Conservation (phyloP, 805 yeast genomes). For the Candida verbasci region DNA sequence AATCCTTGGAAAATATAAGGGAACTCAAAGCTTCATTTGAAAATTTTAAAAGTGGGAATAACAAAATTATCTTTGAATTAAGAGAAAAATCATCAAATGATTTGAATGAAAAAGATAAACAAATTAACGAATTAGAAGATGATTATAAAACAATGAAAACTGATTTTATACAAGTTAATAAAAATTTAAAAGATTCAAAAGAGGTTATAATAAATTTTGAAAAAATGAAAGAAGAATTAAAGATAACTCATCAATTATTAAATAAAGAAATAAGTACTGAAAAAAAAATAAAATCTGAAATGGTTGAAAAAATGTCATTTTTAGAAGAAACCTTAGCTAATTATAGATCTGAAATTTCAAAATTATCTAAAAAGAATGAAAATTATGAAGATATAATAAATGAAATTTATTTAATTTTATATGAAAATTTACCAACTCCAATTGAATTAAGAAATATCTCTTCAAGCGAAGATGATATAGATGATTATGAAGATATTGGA, state of each 20-base stretch:
- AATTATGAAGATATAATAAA: neutral
- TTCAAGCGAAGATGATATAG: slow-evolving; percentile 3
- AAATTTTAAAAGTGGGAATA: slow-evolving; percentile 1
- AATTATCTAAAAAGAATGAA: neutral
- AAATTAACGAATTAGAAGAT: slow-evolving; percentile 1
- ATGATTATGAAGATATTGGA: slow-evolving; percentile 2
- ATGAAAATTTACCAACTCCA: neutral
- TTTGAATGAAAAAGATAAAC: slow-evolving; percentile 1
- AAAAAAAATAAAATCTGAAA: slow-evolving; percentile 1
- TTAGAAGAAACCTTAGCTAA: neutral
- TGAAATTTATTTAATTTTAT: neutral
- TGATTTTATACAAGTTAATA: slow-evolving; percentile 2
- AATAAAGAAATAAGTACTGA: slow-evolving; percentile 4
- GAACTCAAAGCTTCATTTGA: neutral
- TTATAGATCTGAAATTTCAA: neutral
- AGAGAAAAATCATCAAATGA: neutral
- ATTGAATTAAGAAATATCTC: slow-evolving; percentile 2
- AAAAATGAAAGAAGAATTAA: slow-evolving; percentile 3
- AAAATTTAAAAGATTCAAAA: slow-evolving; percentile 6
- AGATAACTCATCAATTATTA: slow-evolving; percentile 3
- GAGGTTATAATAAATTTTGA: slow-evolving; percentile 6
- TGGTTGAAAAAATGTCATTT: neutral
- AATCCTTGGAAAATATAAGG: neutral
- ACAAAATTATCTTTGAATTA: slow-evolving; percentile 4
- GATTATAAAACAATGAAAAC: slow-evolving; percentile 5